A percentile compares a stretch with the other conserved stretches of the same genome.
Conservation (phyloP, 805 yeast species). For the Spathaspora hagerdaliae region DNA sequence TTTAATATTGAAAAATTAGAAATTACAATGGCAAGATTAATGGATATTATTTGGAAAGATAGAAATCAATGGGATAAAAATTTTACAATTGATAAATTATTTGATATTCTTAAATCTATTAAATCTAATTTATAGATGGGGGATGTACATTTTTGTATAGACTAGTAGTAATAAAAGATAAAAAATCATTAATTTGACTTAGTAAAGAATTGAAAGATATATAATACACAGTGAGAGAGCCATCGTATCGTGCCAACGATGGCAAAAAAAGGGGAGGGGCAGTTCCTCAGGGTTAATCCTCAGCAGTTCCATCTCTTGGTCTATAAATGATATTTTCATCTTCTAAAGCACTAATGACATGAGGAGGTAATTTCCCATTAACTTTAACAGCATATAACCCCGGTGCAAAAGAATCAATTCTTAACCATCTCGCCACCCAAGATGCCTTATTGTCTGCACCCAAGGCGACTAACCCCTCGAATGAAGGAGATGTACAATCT, state of each 20-base stretch:
- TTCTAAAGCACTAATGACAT: slow-evolving; percentile 68
- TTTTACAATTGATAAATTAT: slow-evolving; percentile 29
- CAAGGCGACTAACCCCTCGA: slow-evolving; percentile 90
- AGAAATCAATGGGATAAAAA: slow-evolving; percentile 47
- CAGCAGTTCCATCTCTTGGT: slow-evolving; percentile 91
- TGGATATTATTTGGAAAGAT: slow-evolving; percentile 71
- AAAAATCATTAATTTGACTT: too few species aligned
- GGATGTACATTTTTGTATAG: too few species aligned
- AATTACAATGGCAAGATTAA: slow-evolving; percentile 54
- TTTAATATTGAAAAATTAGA: slow-evolving; percentile 37
- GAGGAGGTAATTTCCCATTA: slow-evolving; percentile 86
- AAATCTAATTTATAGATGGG: neutral
- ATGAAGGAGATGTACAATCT: slow-evolving; percentile 94
- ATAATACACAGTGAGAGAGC: neutral
- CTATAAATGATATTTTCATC: slow-evolving; percentile 78
- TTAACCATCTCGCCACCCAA: slow-evolving; percentile 96
- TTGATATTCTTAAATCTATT: slow-evolving; percentile 7
- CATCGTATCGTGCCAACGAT: neutral
- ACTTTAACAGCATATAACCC: slow-evolving; percentile 94
- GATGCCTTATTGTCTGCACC: slow-evolving; percentile 75
- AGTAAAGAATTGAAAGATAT: neutral
- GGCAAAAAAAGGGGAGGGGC: too few species aligned
- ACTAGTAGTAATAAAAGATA: too few species aligned
- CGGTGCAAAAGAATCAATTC: slow-evolving; percentile 82
- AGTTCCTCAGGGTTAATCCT: slow-evolving; percentile 51